Base-by-base conservation (phyloP, 2,329 filamentous ascomycete species). In the Chaetomium sp. region DNA sequence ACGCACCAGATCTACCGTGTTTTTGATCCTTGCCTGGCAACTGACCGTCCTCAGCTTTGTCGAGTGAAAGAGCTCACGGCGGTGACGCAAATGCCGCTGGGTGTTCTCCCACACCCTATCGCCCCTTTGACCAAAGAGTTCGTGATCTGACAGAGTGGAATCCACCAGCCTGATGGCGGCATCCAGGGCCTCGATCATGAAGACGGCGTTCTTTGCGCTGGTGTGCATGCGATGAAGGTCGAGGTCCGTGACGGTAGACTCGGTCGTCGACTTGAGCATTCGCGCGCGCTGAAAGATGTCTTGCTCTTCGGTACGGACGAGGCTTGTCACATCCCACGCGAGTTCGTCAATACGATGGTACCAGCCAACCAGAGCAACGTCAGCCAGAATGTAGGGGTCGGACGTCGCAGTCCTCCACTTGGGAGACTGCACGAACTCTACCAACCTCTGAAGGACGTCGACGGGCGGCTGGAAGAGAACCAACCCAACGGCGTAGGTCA, bases 121-220 rank as follows among this genome's bases (percentile, higher is more conserved):
- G 49, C 45, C n/a, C 7, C 31, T 16, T 21, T 57, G 7, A 1
- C n/a, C n/a, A 6, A 42, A 19, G 4, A 27, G 10, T 57, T 42
- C 54, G 16, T 65, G 63, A 2, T 31, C 50, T 4, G 35, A 51
- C 7, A 65, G 12, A 12, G 42, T 60, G n/a, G 38, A 16, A n/a
- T 60, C 56, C 19, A 63, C 64, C 1, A 47, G 19, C 12, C 64
- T 21, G 7, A 63, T 59, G 35, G 60, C 56, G 12, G 64, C 59
- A 19, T 63, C 60, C 33, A 65, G 25, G 16, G 47, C 59, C n/a
- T 65, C 64, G 38, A 57, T 23, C 59, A 63, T 59, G 35, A 55
- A 65, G 25, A 65, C 60, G 10, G 64, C 60, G 23, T 60, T 63
- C 50, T 65, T 65, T 16, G 64, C 64, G 45, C 31, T 65, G 2